phyloP scores from a whole-genome alignment of 164 flowering plant genomes.

The Macadamia tetraphylla region DNA sequence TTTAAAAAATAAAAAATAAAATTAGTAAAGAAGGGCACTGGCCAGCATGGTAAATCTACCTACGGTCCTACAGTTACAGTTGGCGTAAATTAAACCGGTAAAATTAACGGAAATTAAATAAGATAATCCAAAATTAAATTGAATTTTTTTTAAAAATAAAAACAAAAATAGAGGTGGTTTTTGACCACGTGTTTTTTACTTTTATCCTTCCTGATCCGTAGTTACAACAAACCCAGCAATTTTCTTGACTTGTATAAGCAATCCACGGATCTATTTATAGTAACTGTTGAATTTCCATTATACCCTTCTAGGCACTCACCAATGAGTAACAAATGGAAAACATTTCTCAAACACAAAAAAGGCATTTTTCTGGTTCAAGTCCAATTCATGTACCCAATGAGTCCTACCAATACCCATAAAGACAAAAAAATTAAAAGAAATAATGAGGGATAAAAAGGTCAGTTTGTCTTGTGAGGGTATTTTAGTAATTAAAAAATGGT shows the following conservation, averaged over 20 bases:
- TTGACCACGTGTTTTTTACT: slow-evolving; percentile 21
- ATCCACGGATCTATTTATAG: slow-evolving; percentile 2
- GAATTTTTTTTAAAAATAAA: no score
- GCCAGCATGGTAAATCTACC: slow-evolving; percentile 11
- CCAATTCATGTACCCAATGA: not conserved
- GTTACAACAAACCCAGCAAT: slow-evolving; percentile 31
- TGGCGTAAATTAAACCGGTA: slow-evolving; percentile 8
- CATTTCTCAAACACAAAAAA: not conserved
- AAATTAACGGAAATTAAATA: slow-evolving; percentile 9
- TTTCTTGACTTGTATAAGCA: slow-evolving; percentile 19
- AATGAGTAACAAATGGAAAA: not conserved
- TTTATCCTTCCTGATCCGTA: slow-evolving; percentile 13
- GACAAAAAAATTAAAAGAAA: no score
- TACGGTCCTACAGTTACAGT: slow-evolving; percentile 8
- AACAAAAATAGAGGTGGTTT: not conserved
- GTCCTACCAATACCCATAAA: not conserved
- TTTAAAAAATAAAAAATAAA: not conserved
- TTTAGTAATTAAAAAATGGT: not conserved
- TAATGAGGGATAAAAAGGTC: not conserved
- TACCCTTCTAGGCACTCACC: not conserved
- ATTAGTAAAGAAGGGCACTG: slow-evolving; percentile 2
- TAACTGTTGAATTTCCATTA: not conserved
- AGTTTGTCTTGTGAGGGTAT: not conserved
- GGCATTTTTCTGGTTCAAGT: not conserved
- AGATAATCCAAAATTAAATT: not conserved